Evolutionary conservation across 257 asterid genomes (phyloP).

Genomic region (Solanum dulcamara): DNA sequence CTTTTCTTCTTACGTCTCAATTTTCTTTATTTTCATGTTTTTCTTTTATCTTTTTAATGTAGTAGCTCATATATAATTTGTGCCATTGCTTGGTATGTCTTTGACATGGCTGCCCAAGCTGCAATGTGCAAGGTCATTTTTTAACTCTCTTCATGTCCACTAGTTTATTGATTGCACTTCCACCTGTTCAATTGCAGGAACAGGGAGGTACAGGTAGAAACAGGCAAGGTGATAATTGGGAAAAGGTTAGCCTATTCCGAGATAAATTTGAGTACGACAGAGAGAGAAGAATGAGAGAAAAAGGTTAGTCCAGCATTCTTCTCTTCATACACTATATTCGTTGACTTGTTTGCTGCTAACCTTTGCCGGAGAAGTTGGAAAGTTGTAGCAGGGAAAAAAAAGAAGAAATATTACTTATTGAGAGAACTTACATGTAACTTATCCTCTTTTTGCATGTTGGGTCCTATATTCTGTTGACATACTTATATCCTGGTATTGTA

Average conservation of each 20-base stretch:
- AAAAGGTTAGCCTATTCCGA: conserved; percentile 62
- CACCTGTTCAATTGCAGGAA: conserved; percentile 33
- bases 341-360: background rate
- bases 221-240: conserved; percentile 42
- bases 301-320: conserved; percentile 35
- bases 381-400: background rate
- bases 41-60: background rate
- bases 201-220: conserved; percentile 29
- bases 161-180: background rate
- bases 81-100: background rate
- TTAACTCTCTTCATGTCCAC: background rate
- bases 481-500: background rate
- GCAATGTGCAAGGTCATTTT: background rate
- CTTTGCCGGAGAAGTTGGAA: background rate
- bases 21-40: background rate
- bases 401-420: background rate
- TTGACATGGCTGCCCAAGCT: background rate
- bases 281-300: conserved; percentile 83
- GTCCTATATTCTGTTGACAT: background rate
- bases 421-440: background rate
- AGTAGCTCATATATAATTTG: background rate
- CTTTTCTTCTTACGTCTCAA: background rate
- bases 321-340: background rate
- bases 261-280: conserved; percentile 91
- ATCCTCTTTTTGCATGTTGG: background rate